These are phyloP conservation scores for Colletotrichum sp. DNA, from an alignment of 2,329 filamentous ascomycete species.

Conservation along the genomic window DNA sequence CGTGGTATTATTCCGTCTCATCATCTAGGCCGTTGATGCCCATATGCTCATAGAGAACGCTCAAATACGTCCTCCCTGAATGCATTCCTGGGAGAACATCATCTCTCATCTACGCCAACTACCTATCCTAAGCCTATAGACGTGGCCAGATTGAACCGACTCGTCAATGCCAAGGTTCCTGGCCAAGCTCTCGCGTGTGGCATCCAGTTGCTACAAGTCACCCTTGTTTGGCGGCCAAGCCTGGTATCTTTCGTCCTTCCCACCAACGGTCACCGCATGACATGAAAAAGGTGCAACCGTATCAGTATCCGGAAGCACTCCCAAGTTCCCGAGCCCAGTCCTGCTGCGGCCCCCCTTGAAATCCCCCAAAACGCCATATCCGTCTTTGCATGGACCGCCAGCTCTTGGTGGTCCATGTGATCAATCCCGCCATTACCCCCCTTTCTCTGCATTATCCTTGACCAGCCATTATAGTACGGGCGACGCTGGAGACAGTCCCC, in stretches of 20 bases:
- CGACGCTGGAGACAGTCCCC: slow-evolving; percentile 8
- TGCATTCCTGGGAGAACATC: neutral
- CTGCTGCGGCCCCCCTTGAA: slow-evolving; percentile 1
- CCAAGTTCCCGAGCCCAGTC: slow-evolving; percentile 7
- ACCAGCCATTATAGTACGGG: neutral
- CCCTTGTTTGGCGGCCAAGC: neutral
- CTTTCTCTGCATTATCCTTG: neutral
- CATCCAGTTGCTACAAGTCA: neutral
- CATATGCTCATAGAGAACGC: neutral
- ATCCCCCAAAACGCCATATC: slow-evolving; percentile 4
- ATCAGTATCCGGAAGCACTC: neutral
- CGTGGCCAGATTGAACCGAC: neutral
- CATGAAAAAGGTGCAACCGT: neutral
- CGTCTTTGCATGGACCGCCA: slow-evolving; percentile 1
- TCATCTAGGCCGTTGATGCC: neutral
- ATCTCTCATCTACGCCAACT: neutral
- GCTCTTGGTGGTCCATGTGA: slow-evolving; percentile 5
- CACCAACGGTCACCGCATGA: neutral
- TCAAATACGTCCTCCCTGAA: neutral
- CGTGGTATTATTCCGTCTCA: slow-evolving; percentile 6
- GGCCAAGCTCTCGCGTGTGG: slow-evolving; percentile 1
- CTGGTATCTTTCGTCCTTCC: neutral
- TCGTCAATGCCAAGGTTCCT: neutral
- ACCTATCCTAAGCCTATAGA: neutral
- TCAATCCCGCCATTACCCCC: neutral